These are phyloP conservation scores for Rhodotorula graminis DNA, from an alignment of 768 basidiomycete species.

Conservation along the genomic window DNA sequence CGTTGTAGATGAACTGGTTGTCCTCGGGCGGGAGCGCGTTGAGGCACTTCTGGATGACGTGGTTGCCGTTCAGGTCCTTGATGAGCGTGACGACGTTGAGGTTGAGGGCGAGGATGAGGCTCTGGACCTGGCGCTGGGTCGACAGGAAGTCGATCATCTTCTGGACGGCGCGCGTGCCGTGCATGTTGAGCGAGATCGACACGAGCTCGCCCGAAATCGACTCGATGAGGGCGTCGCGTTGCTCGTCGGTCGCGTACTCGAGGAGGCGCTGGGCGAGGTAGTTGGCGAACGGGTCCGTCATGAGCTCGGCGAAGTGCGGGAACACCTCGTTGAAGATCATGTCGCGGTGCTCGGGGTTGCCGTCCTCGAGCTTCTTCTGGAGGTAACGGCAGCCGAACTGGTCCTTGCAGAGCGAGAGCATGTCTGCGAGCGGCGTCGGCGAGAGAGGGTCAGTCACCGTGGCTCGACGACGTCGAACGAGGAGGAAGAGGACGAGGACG, in stretches of 20 bases:
- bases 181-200: conserved; percentile 98
- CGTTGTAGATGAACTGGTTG: conserved; percentile 99
- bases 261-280: conserved; percentile 97
- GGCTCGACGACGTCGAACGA: no score
- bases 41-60: conserved; percentile 98
- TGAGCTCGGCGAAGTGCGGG: conserved; percentile 92
- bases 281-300: conserved; percentile 99
- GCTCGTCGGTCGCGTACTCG: conserved; percentile 95
- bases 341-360: conserved; percentile 88
- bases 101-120: conserved; percentile 92
- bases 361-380: conserved; percentile 98
- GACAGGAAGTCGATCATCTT: conserved; percentile 99
- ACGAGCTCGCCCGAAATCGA: conserved; percentile 96
- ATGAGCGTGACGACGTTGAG: conserved; percentile 97
- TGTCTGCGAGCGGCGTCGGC: conserved; percentile 50
- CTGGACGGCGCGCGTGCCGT: conserved; percentile 97
- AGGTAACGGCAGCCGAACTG: conserved; percentile 98
- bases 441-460: neutral
- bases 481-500: no score
- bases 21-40: conserved; percentile 98
- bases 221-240: conserved; percentile 92
- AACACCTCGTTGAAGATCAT: conserved; percentile 99
- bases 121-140: conserved; percentile 90
- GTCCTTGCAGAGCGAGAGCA: conserved; percentile 90
- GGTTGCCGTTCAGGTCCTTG: conserved; percentile 87